These are phyloP conservation scores for Telopea speciosissima DNA, from an alignment of 177 flowering plant genomes.

Conservation along the genomic window DNA sequence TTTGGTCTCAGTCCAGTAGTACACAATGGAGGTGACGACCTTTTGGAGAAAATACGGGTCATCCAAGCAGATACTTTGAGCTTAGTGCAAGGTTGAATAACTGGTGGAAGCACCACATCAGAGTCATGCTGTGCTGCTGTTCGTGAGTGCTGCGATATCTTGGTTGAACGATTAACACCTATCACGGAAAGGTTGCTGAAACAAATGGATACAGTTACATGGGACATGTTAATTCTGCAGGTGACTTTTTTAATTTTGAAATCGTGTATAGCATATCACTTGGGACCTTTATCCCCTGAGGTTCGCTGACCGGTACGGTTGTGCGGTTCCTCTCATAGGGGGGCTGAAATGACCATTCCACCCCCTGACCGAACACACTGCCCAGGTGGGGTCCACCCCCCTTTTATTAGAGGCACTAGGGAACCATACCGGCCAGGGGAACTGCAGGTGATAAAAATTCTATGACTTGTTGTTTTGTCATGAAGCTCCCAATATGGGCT, in stretches of 20 bases:
- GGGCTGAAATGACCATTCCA: too few relatives aligned
- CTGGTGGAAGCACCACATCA: conserved; percentile 85
- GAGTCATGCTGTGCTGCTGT: conserved; percentile 91
- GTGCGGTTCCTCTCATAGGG: too few relatives aligned
- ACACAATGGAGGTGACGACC: conserved; percentile 40
- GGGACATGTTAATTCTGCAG: conserved; percentile 56
- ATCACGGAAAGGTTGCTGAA: conserved; percentile 42
- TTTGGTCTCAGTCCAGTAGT: conserved; percentile 54
- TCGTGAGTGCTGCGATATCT: conserved; percentile 54
- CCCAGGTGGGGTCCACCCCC: too few relatives aligned
- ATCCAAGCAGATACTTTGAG: conserved; percentile 80
- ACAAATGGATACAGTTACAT: conserved; percentile 38
- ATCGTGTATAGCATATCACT: neutral
- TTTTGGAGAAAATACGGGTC: conserved; percentile 61
- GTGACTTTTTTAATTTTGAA: conserved; percentile 21
- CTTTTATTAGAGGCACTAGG: too few relatives aligned
- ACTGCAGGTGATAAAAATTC: too few relatives aligned
- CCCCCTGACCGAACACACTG: too few relatives aligned
- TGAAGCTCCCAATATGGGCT: too few relatives aligned
- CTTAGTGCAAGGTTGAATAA: conserved; percentile 79
- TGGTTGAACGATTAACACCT: conserved; percentile 65
- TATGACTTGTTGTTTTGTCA: conserved; percentile 1
- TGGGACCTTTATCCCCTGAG: too few relatives aligned
- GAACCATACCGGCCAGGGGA: too few relatives aligned
- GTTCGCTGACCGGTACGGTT: too few relatives aligned